Evolutionary conservation across 495 filamentous ascomycete genomes (phyloP).

Genomic region (Lentithecium fluviatile): DNA sequence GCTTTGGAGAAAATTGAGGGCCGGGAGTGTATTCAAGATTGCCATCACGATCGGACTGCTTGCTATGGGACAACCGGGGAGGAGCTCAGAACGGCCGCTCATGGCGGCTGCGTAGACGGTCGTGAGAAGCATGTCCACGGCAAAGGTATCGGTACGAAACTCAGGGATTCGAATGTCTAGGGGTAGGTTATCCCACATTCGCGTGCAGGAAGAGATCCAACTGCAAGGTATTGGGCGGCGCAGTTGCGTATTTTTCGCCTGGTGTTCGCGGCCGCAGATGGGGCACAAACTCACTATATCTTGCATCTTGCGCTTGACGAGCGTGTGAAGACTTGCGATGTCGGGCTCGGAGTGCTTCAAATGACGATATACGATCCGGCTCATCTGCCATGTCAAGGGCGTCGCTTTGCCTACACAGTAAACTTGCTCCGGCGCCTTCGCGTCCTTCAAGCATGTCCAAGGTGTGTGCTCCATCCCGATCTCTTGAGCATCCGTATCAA

Average conservation of each 20-base stretch:
- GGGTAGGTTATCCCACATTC: conserved; percentile 15
- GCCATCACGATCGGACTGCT: conserved; percentile 3
- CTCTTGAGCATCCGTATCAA: conserved; percentile 18
- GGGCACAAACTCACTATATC: conserved; percentile 28
- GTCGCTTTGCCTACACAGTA: conserved; percentile 11
- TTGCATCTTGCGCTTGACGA: conserved; percentile 8
- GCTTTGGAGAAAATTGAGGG: conserved; percentile 9
- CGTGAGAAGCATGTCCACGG: conserved; percentile 34
- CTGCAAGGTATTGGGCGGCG: conserved; percentile 34
- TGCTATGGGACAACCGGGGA: conserved; percentile 36
- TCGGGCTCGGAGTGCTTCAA: conserved; percentile 10
- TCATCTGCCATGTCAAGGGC: conserved; percentile 29
- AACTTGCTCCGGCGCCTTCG: conserved; percentile 1
- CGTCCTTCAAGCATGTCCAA: conserved; percentile 4
- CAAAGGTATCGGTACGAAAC: conserved; percentile 23
- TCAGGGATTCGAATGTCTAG: conserved; percentile 31
- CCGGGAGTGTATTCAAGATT: conserved; percentile 32
- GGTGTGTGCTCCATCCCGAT: conserved; percentile 12
- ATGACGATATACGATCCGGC: conserved; percentile 24
- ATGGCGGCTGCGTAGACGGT: conserved; percentile 32
- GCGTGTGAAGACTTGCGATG: conserved; percentile 16
- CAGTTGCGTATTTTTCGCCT: conserved; percentile 9
- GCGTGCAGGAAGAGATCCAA: conserved; percentile 8
- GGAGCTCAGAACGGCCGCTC: conserved; percentile 24
- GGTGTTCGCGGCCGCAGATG: conserved; percentile 29